phyloP scores from a whole-genome alignment of 2,329 filamentous ascomycete genomes.

The Fusarium aywerte region DNA sequence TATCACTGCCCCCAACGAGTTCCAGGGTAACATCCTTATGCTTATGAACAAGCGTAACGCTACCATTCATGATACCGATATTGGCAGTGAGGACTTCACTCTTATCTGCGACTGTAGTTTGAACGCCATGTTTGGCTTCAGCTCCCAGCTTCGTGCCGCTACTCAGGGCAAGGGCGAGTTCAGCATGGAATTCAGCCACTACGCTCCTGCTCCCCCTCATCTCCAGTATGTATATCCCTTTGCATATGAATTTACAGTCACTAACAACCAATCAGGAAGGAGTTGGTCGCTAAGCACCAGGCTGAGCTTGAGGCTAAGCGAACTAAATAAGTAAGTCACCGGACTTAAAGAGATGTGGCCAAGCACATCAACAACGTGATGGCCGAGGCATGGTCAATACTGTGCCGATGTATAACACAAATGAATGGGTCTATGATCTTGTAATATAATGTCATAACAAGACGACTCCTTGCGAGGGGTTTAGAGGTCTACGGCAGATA shows the following conservation, averaged over 20 bases:
- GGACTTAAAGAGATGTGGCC: slow-evolving; percentile 2
- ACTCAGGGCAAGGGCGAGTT: slow-evolving; percentile 99
- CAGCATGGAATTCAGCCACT: slow-evolving; percentile 98
- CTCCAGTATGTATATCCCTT: slow-evolving; percentile 74
- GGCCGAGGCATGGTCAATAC: slow-evolving; percentile 11
- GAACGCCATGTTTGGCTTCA: slow-evolving; percentile 99
- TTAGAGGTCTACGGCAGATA: slow-evolving; percentile 35
- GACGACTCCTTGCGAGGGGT: slow-evolving; percentile 15
- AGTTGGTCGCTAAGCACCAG: slow-evolving; percentile 68
- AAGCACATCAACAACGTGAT: slow-evolving; percentile 11
- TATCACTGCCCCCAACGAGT: slow-evolving; percentile 94
- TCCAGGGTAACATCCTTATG: slow-evolving; percentile 95
- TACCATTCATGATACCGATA: slow-evolving; percentile 94
- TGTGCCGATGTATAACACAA: slow-evolving; percentile 41
- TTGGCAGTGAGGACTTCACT: slow-evolving; percentile 92
- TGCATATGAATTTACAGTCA: neutral
- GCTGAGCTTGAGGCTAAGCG: slow-evolving; percentile 68
- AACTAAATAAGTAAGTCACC: slow-evolving; percentile 56
- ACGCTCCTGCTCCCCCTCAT: slow-evolving; percentile 85
- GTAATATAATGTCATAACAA: slow-evolving; percentile 44
- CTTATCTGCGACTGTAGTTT: slow-evolving; percentile 91
- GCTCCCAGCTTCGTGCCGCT: slow-evolving; percentile 86
- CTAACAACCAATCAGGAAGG: slow-evolving; percentile 58
- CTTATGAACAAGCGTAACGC: slow-evolving; percentile 97
- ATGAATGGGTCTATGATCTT: slow-evolving; percentile 41